Evolutionary conservation across 345 rosid species (phyloP), one percentile per base, ranked within the genome.

Genomic region (Citrus inodora): DNA sequence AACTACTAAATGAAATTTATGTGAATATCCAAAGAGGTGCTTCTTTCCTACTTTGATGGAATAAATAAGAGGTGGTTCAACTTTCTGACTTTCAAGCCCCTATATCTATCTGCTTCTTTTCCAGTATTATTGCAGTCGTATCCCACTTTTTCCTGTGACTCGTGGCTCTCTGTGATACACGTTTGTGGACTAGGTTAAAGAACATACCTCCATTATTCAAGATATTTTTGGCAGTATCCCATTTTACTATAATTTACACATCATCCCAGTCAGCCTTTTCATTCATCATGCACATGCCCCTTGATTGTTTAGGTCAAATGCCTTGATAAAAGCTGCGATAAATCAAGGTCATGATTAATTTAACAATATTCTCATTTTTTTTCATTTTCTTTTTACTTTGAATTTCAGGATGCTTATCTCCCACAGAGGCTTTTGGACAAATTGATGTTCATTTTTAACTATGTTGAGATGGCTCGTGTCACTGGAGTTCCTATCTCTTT

Each of bases 391-490:
- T 53, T 53, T 17, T 53, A 53, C 82, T 79, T 69, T 70, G 72
- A 74, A 80, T 81, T 84, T 83, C 87, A 96, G 99, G 99, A 96
- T 89, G 99, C 99, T 70, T 96, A 96, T 87, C 97, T 96, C 64
- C 99, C 99, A 37, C 99, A 96, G 76, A 87, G 99, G 81, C 95
- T 96, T 82, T 76, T 96, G 87, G 99, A 96, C 82, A 94, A 96
- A 82, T 85, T 96, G 82, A 96, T 94, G 99, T 91, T 71, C 80
- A 84, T 96, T 82, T 96, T 94, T 82, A 96, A 94, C 75, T 93
- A 96, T 87, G 95, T 96, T 55, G 99, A 96, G 87, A 96, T 96
- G 99, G 99, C 99, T 78, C 97, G 98, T 87, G 99, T 94, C 78
- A 94, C 98, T 48, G 99, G 99, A n/a, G 99, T 96, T 27, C 99